Percentiles rank a stretch among this genome's conserved stretches.
Evolutionary conservation across 2,329 filamentous ascomycete genomes (phyloP).

Genomic region (Fusarium sublunatum): DNA sequence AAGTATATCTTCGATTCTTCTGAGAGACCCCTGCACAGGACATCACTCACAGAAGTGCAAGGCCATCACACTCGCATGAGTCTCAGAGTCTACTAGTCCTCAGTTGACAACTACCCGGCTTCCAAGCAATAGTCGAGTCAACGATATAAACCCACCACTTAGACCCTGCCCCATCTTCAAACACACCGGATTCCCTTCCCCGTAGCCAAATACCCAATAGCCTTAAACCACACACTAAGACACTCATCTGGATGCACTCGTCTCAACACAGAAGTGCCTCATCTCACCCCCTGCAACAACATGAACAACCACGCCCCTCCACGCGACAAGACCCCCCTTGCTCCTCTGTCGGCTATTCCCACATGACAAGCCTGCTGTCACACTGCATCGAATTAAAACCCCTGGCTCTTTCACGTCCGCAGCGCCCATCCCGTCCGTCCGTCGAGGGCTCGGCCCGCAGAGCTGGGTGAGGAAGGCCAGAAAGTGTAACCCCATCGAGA

Average conservation of each 20-base stretch:
- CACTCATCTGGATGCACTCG: slow-evolving; percentile 22
- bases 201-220: slow-evolving; percentile 14
- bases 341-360: slow-evolving; percentile 20
- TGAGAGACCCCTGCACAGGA: neutral
- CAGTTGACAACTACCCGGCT: neutral
- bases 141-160: neutral
- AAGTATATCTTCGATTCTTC: neutral
- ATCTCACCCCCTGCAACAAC: slow-evolving; percentile 26
- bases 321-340: slow-evolving; percentile 14
- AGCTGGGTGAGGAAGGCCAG: slow-evolving; percentile 17
- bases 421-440: slow-evolving; percentile 23
- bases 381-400: slow-evolving; percentile 12
- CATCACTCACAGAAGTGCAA: neutral
- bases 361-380: slow-evolving; percentile 32
- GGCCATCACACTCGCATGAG: slow-evolving; percentile 16
- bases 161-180: slow-evolving; percentile 6
- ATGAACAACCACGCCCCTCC: neutral
- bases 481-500: slow-evolving; percentile 12
- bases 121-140: slow-evolving; percentile 14
- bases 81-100: neutral
- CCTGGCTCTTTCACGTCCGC: neutral
- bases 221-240: slow-evolving; percentile 13
- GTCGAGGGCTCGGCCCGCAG: slow-evolving; percentile 30
- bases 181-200: slow-evolving; percentile 13
- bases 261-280: slow-evolving; percentile 31